phyloP scores from a whole-genome alignment of 2,329 filamentous ascomycete species.

The Hypoxylon sp. region DNA sequence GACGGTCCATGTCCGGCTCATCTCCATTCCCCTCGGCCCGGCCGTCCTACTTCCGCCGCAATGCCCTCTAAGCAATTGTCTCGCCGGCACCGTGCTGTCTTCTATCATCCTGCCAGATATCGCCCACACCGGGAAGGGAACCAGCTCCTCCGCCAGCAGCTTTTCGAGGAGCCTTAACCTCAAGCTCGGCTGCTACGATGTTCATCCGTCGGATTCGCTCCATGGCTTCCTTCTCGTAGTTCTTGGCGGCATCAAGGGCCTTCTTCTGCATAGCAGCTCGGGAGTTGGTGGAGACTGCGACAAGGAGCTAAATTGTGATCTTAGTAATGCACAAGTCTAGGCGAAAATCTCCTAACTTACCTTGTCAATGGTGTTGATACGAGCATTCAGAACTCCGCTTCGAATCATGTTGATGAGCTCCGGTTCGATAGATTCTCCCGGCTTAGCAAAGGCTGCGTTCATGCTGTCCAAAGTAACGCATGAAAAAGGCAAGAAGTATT shows the following conservation, averaged over 20 bases:
- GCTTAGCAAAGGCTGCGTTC: conserved; percentile 79
- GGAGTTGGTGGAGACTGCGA: conserved; percentile 76
- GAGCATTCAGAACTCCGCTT: conserved; percentile 77
- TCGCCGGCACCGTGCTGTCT: conserved; percentile 32
- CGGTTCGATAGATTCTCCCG: conserved; percentile 74
- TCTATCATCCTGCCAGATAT: conserved; percentile 47
- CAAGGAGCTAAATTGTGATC: conserved; percentile 70
- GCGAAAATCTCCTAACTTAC: conserved; percentile 58
- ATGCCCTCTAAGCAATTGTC: conserved; percentile 28
- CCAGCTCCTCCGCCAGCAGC: conserved; percentile 17
- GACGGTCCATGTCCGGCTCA: not conserved
- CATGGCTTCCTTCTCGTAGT: conserved; percentile 81
- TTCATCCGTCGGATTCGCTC: conserved; percentile 84
- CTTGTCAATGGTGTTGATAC: conserved; percentile 87
- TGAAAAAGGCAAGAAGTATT: conserved; percentile 93
- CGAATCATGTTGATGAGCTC: conserved; percentile 87
- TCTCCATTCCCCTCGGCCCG: not conserved
- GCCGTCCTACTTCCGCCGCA: not conserved
- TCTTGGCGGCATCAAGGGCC: conserved; percentile 76
- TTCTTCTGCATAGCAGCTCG: conserved; percentile 79
- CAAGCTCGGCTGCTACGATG: conserved; percentile 80
- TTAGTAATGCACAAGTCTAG: conserved; percentile 42
- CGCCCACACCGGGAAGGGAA: conserved; percentile 45
- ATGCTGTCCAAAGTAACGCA: conserved; percentile 86
- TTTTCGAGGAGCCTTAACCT: conserved; percentile 66